phyloP scores from a whole-genome alignment of 768 basidiomycete genomes.

The Phlegmacium glaucopus region DNA sequence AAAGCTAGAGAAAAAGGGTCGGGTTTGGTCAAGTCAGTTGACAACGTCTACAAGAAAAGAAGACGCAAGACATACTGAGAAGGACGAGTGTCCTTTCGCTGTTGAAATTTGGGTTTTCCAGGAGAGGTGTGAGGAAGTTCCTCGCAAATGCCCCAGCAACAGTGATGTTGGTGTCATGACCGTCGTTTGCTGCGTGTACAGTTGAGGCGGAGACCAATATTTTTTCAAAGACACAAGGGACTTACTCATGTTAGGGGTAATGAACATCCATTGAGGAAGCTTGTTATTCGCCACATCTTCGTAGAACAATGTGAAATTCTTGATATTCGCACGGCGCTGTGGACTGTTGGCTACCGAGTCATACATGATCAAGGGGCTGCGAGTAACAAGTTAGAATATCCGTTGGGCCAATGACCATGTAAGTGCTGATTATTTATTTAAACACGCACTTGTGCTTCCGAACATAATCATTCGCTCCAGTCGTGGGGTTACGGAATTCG shows the following conservation, averaged over 20 bases:
- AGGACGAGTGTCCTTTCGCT: conserved; percentile 51
- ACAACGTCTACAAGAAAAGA: background rate
- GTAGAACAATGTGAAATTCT: conserved; percentile 64
- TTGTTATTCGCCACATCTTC: conserved; percentile 45
- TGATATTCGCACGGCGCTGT: conserved; percentile 38
- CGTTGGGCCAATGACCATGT: background rate
- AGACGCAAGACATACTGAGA: conserved; percentile 27
- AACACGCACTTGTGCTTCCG: conserved; percentile 27
- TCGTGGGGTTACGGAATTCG: conserved; percentile 24
- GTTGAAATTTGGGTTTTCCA: conserved; percentile 51
- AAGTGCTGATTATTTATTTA: background rate
- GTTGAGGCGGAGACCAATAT: background rate
- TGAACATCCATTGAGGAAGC: conserved; percentile 57
- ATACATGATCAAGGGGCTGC: conserved; percentile 43
- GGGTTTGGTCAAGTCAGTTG: background rate
- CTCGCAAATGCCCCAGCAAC: conserved; percentile 43
- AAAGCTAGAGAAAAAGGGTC: conserved; percentile 36
- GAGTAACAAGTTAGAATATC: no score
- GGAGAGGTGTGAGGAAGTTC: conserved; percentile 50
- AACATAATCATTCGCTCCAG: conserved; percentile 25
- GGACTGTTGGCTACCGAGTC: conserved; percentile 45
- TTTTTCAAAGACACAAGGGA: background rate
- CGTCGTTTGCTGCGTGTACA: conserved; percentile 41
- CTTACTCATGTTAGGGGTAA: conserved; percentile 55
- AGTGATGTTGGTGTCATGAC: conserved; percentile 54